phyloP scores from a whole-genome alignment of 2,329 filamentous ascomycete genomes.

The Sarocladium brachiariae region DNA sequence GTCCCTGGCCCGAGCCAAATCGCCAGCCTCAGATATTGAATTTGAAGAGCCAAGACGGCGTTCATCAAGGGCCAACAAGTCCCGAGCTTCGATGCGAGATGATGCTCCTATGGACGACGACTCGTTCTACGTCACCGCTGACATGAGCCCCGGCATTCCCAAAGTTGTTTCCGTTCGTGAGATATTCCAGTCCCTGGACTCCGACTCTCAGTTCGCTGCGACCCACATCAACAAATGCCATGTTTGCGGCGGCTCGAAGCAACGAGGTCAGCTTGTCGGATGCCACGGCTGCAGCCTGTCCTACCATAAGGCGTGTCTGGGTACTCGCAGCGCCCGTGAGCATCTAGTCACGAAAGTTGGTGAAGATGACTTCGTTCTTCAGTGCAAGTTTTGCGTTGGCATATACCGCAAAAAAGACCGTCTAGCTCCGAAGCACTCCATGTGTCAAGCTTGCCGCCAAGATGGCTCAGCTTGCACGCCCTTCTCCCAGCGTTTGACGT shows the following conservation, averaged over 20 bases:
- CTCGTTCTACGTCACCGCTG: constrained; percentile 33
- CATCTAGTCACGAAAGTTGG: constrained; percentile 84
- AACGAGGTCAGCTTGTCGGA: constrained; percentile 63
- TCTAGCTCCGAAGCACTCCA: constrained; percentile 60
- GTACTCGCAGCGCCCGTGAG: constrained; percentile 65
- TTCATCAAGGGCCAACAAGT: constrained; percentile 39
- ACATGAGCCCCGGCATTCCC: constrained; percentile 23
- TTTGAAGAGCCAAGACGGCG: constrained; percentile 42
- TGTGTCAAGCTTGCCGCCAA: constrained; percentile 63
- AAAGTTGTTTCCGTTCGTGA: constrained; percentile 65
- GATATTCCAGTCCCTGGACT: constrained; percentile 56
- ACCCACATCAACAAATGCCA: constrained; percentile 68
- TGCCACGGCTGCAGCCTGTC: constrained; percentile 86
- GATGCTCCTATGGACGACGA: constrained; percentile 53
- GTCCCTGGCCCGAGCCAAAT: constrained; percentile 12
- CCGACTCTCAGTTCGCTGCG: constrained; percentile 58
- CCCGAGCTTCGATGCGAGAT: constrained; percentile 42
- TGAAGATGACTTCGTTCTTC: constrained; percentile 72
- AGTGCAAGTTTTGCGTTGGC: constrained; percentile 81
- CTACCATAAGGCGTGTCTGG: constrained; percentile 80
- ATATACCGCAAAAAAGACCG: constrained; percentile 60
- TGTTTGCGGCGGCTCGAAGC: constrained; percentile 48
- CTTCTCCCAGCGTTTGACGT: constrained; percentile 65
- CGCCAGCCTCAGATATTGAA: constrained; percentile 40
- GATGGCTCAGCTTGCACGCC: constrained; percentile 64